Evolutionary conservation across 2,329 filamentous ascomycete genomes (phyloP), one percentile per base, ranked within the genome.

Genomic region (Chrysoporthe deuterocubensis): DNA sequence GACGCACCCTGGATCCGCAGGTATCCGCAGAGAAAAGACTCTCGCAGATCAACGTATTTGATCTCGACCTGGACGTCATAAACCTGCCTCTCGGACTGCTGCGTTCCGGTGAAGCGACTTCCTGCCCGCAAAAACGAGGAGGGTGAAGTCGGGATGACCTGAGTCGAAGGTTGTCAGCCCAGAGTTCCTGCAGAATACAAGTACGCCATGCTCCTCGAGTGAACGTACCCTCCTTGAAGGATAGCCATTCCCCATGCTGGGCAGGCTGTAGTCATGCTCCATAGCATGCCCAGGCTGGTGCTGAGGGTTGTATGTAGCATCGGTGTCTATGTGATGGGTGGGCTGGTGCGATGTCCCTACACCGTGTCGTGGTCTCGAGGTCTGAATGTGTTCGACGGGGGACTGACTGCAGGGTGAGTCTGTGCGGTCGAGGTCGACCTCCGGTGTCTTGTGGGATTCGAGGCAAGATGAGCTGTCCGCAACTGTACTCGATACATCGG

Each of bases 41-140:
- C 93, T 66, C 90, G 87, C 86, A 98, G 91, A 77, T 98, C 94
- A 57, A 98, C 94, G 80, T 97, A 91, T 80, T 98, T 97, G 73
- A 99, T 93, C 76, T 97, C 94, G 2, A 99, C 96, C 75, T 97
- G 92, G 0, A 99, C 96, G 71, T 97, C 93, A 77, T 99, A 99
- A 11, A 92, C 88, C 77, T 97, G 94, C 69, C 92, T 89, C 77
- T 98, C 95, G 2, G 95, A 98, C 76, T 95, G 92, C 75, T 99
- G 96, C 16, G 92, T 97, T 67, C 96, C 96, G 68, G 88, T 87
- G 76, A 97, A 99, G 74, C 88, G 92, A 79, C 93, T 97, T 21
- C 94, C 94, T 2, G 94, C 89, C 58, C 93, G 91, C 66, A 99
- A 83, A 77, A 90, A 96, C 0, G 93, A 96, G 0, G 93, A 97